These are phyloP conservation scores for Torulaspora delbrueckii DNA, from an alignment of 805 yeast genomes.

Conservation along the genomic window DNA sequence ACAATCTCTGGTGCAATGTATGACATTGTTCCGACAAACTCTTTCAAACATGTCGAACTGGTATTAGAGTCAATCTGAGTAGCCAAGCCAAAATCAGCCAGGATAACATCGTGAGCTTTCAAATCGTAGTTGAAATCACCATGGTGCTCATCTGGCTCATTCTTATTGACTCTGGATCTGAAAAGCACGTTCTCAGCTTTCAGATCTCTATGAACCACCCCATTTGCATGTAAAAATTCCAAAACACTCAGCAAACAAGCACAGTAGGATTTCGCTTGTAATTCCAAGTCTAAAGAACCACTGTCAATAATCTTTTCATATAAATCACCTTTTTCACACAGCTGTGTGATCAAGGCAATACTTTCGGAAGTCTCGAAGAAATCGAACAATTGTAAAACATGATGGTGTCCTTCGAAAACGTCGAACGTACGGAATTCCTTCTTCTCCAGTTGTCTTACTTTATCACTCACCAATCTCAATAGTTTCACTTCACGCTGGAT, in stretches of 20 bases:
- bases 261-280: conserved; percentile 47
- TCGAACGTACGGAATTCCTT: conserved; percentile 29
- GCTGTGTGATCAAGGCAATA: conserved; percentile 55
- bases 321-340: conserved; percentile 65
- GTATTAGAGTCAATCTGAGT: conserved; percentile 40
- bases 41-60: conserved; percentile 38
- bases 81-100: conserved; percentile 56
- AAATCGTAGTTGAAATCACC: conserved; percentile 38
- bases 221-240: conserved; percentile 51
- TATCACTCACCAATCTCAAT: conserved; percentile 32
- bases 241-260: conserved; percentile 51
- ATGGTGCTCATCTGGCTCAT: conserved; percentile 33
- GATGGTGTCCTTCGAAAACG: conserved; percentile 37
- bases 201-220: conserved; percentile 64
- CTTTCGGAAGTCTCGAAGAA: conserved; percentile 62
- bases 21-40: conserved; percentile 62
- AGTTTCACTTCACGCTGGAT: conserved; percentile 60
- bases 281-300: conserved; percentile 42
- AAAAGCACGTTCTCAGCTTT: conserved; percentile 69
- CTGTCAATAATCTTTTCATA: conserved; percentile 52
- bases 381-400: conserved; percentile 59
- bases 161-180: conserved; percentile 27
- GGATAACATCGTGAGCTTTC: conserved; percentile 33
- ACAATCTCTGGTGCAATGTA: conserved; percentile 73
- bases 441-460: conserved; percentile 32